phyloP scores from a whole-genome alignment of 1,284 basidiomycete genomes.

The Agaricales sp. region DNA sequence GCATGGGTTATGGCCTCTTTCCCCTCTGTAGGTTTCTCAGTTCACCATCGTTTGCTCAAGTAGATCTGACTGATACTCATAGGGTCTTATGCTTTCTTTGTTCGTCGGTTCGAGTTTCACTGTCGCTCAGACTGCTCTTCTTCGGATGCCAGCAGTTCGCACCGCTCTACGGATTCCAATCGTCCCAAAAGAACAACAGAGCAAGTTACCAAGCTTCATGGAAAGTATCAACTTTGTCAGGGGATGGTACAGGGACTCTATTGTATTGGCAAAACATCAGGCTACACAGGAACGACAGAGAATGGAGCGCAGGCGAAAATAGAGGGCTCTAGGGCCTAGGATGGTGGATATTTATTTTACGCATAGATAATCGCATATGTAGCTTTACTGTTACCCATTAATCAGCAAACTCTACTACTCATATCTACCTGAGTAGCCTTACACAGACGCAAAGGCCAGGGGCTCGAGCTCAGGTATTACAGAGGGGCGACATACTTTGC shows the following conservation, averaged over 20 bases:
- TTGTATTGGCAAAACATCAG: conserved; percentile 13
- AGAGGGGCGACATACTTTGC: neutral
- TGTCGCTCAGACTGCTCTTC: conserved; percentile 32
- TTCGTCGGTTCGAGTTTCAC: conserved; percentile 34
- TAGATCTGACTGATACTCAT: conserved; percentile 6
- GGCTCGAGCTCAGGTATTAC: no score
- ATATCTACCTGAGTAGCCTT: neutral
- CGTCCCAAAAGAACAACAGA: conserved; percentile 20
- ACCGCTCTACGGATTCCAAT: conserved; percentile 35
- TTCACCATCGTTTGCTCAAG: conserved; percentile 5
- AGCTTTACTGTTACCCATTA: neutral
- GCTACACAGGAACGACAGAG: conserved; percentile 6
- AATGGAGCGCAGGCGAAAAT: conserved; percentile 5
- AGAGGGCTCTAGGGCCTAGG: neutral
- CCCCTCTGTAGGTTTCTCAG: conserved; percentile 33
- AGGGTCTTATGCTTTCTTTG: conserved; percentile 61
- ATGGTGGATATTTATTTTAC: neutral
- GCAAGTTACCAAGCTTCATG: conserved; percentile 19
- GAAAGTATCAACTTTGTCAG: conserved; percentile 17
- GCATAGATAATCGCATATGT: neutral
- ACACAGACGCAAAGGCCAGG: neutral
- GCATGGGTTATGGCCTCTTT: conserved; percentile 55
- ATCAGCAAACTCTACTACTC: neutral
- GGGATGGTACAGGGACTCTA: conserved; percentile 15
- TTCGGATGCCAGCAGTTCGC: conserved; percentile 40